Evolutionary conservation across 2,329 filamentous ascomycete genomes (phyloP).

Genomic region (Fusarium neocosmosporiellum): DNA sequence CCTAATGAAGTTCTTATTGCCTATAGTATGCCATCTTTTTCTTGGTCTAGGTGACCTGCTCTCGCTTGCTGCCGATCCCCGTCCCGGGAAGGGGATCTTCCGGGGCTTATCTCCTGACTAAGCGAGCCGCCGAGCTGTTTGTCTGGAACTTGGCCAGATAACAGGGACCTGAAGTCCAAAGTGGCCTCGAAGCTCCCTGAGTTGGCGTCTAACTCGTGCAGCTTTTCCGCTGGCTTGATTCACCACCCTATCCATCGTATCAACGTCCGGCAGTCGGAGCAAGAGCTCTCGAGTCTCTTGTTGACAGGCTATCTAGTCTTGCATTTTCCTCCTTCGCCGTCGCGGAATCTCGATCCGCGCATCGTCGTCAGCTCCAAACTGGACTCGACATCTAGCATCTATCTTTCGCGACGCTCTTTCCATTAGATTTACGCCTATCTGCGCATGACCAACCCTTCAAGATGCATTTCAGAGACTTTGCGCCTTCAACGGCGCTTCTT

Average conservation of each 20-base stretch:
- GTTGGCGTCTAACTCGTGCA: conserved; percentile 30
- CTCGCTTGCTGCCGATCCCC: conserved; percentile 3
- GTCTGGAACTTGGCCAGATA: conserved; percentile 41
- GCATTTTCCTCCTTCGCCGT: background rate
- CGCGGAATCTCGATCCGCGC: conserved; percentile 30
- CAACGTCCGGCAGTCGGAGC: background rate
- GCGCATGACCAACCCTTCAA: conserved; percentile 46
- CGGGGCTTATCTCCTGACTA: conserved; percentile 38
- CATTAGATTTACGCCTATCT: conserved; percentile 2
- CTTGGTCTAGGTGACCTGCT: no score
- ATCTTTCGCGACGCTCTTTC: conserved; percentile 30
- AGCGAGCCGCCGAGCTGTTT: conserved; percentile 24
- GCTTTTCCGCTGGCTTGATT: conserved; percentile 34
- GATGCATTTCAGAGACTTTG: conserved; percentile 60
- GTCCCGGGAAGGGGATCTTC: conserved; percentile 26
- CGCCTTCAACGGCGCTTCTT: conserved; percentile 61
- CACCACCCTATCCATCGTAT: conserved; percentile 18
- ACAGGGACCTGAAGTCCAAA: conserved; percentile 15
- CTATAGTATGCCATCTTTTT: no score
- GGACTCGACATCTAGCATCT: conserved; percentile 10
- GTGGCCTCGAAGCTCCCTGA: conserved; percentile 41
- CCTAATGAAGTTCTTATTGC: no score
- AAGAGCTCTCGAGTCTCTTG: background rate
- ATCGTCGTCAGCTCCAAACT: conserved; percentile 36
- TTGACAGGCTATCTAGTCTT: background rate